Percentiles rank a stretch among this genome's conserved stretches.
These are phyloP conservation scores for Kuraishia floccosa DNA, from an alignment of 805 yeast genomes.

Conservation along the genomic window DNA sequence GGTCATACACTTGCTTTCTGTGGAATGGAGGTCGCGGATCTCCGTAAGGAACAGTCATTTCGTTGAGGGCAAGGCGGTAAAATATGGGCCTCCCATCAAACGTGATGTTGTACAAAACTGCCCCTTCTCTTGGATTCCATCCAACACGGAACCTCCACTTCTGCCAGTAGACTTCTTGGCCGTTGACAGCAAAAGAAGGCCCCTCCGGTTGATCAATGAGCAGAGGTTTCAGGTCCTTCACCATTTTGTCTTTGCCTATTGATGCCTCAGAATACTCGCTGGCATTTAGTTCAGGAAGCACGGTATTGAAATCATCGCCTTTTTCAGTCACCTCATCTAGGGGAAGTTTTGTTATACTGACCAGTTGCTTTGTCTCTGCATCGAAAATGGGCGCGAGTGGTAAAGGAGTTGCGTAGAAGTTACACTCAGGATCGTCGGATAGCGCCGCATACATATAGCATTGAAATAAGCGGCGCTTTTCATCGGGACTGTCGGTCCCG, in stretches of 20 bases:
- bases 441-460: slow-evolving; percentile 65
- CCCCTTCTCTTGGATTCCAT: slow-evolving; percentile 68
- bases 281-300: slow-evolving; percentile 56
- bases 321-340: slow-evolving; percentile 64
- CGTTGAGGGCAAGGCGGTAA: slow-evolving; percentile 64
- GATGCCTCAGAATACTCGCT: slow-evolving; percentile 63
- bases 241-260: slow-evolving; percentile 31
- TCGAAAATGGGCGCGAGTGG: slow-evolving; percentile 68
- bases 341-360: no score
- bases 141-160: slow-evolving; percentile 74
- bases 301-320: slow-evolving; percentile 50
- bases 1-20: slow-evolving; percentile 79
- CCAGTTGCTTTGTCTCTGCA: slow-evolving; percentile 43
- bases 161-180: slow-evolving; percentile 63
- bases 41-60: slow-evolving; percentile 85
- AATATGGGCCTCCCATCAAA: slow-evolving; percentile 70
- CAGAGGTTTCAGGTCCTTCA: slow-evolving; percentile 59
- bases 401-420: slow-evolving; percentile 67
- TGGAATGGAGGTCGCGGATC: slow-evolving; percentile 78
- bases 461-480: slow-evolving; percentile 50
- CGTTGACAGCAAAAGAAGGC: slow-evolving; percentile 51
- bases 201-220: slow-evolving; percentile 71
- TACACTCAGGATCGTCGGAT: slow-evolving; percentile 57
- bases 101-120: slow-evolving; percentile 58
- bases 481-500: slow-evolving; percentile 61